Evolutionary conservation across 768 basidiomycete genomes (phyloP).

Genomic region (Auricularia auricula-judae): DNA sequence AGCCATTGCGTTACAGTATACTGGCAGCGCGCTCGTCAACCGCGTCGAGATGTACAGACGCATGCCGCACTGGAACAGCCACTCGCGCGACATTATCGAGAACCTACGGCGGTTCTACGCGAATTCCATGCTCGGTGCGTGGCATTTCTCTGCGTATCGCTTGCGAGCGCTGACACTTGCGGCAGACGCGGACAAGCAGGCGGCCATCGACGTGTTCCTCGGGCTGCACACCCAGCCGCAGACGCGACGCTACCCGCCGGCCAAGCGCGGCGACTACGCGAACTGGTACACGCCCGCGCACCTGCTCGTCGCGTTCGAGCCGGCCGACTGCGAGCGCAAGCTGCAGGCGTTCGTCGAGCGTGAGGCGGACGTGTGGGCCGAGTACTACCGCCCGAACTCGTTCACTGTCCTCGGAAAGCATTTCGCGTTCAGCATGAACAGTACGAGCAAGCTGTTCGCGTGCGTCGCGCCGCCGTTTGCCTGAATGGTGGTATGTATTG

Average conservation of each 20-base stretch:
- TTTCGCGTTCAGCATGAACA: slow-evolving; percentile 90
- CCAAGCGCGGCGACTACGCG: slow-evolving; percentile 61
- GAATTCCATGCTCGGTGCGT: slow-evolving; percentile 76
- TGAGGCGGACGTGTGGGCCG: slow-evolving; percentile 72
- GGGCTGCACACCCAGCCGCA: slow-evolving; percentile 39
- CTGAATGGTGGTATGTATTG: not conserved
- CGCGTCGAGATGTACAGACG: slow-evolving; percentile 91
- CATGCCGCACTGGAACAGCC: slow-evolving; percentile 95
- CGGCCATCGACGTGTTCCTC: slow-evolving; percentile 95
- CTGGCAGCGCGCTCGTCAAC: slow-evolving; percentile 91
- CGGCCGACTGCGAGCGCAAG: slow-evolving; percentile 52
- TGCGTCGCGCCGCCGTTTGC: slow-evolving; percentile 13
- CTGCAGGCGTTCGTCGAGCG: slow-evolving; percentile 48
- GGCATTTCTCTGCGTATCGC: not conserved
- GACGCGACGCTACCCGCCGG: slow-evolving; percentile 33
- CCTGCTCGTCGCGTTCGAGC: slow-evolving; percentile 53
- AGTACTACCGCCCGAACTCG: slow-evolving; percentile 76
- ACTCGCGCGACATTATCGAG: slow-evolving; percentile 92
- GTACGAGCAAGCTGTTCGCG: slow-evolving; percentile 76
- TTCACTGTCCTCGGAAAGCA: slow-evolving; percentile 82
- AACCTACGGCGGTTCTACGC: slow-evolving; percentile 91
- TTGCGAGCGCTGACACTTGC: not conserved
- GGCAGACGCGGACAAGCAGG: slow-evolving; percentile 90
- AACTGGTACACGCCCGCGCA: slow-evolving; percentile 75
- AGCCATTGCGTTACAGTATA: slow-evolving; percentile 95